Evolutionary conservation across 2,329 filamentous ascomycete species (phyloP).

Genomic region (Epichloe gansuensis): DNA sequence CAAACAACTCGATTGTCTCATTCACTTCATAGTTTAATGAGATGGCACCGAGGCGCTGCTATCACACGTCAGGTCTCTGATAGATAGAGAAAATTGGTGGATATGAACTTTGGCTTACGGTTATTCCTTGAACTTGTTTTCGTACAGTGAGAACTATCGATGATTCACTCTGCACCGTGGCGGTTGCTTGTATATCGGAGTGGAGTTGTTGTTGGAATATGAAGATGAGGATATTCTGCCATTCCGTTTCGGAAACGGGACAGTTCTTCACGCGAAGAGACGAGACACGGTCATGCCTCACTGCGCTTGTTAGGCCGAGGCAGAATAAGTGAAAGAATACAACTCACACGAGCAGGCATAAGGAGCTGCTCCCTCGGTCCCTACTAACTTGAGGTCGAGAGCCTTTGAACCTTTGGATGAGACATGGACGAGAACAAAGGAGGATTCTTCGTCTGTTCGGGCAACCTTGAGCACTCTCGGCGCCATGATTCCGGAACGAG

Average conservation of each 20-base stretch:
- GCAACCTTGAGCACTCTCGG: conserved; percentile 42
- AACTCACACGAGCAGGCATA: conserved; percentile 45
- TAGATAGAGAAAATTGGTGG: background rate
- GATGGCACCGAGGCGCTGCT: conserved; percentile 60
- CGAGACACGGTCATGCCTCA: conserved; percentile 42
- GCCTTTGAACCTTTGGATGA: conserved; percentile 34
- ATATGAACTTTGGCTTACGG: conserved; percentile 30
- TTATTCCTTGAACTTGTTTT: conserved; percentile 55
- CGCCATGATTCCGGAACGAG: conserved; percentile 11
- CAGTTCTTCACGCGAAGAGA: conserved; percentile 41
- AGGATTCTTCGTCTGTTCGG: conserved; percentile 37
- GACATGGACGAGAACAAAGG: conserved; percentile 49
- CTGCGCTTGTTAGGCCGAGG: conserved; percentile 17
- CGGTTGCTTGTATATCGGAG: conserved; percentile 45
- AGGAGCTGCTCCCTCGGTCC: conserved; percentile 51
- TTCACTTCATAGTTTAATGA: conserved; percentile 40
- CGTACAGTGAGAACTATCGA: conserved; percentile 49
- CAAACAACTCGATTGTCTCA: conserved; percentile 50
- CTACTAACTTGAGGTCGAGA: conserved; percentile 54
- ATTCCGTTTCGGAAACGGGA: conserved; percentile 48
- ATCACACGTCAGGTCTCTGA: conserved; percentile 8
- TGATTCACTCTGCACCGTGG: conserved; percentile 39
- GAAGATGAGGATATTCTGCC: conserved; percentile 47
- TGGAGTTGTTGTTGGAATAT: conserved; percentile 40
- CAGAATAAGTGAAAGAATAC: background rate